Evolutionary conservation across 371 early-diverging fungal species (phyloP), one percentile per base, ranked within the genome.

Genomic region (Mortierella sp.): DNA sequence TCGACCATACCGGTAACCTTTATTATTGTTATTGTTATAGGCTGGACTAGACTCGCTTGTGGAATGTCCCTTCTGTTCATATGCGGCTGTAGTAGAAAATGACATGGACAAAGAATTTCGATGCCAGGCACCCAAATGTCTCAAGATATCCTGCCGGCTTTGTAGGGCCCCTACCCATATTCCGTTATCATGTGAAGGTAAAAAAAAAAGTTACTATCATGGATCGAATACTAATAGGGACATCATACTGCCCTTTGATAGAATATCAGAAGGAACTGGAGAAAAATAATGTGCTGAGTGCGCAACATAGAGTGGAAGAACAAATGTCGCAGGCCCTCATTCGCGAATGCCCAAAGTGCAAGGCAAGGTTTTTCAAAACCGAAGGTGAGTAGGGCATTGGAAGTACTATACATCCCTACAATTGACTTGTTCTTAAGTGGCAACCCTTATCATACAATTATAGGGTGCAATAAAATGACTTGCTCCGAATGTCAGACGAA

Each of bases 321-420:
- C 72, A 84, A n/a, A 88, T 89, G 89, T 84, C 88, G 1, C 72
- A 86, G 41, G 89, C 89, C 0, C 69, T 89, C 59, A 69, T 89
- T 33, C 71, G 89, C n/a, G 84, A 83, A 58, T 89, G 89, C 67
- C 81, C 86, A 2, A 85, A 84, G 60, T 89, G 89, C 76, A 76
- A 67, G 24, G 45, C 67, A 16, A 41, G 85, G 68, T 81, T 81
- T 50, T 81, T 69, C 64, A 81, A 81, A 67, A 76, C 69, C 1
- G 82, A 81, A 52, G 88, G 88, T 47, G 61, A 22, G 65, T 55
- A 15, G 13, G 9, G 58, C 7, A 22, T 41, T 4, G 7, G 45
- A 53, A 22, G 19, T 53, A 9, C 58, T 1, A 60, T 40, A 58
- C 10, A 10, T 11, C 4, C 24, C 24, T 55, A 6, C 11, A 21